Evolutionary conservation across 2,329 filamentous ascomycete species (phyloP), one percentile per base, ranked within the genome.

Genomic region (Monilinia polystroma): DNA sequence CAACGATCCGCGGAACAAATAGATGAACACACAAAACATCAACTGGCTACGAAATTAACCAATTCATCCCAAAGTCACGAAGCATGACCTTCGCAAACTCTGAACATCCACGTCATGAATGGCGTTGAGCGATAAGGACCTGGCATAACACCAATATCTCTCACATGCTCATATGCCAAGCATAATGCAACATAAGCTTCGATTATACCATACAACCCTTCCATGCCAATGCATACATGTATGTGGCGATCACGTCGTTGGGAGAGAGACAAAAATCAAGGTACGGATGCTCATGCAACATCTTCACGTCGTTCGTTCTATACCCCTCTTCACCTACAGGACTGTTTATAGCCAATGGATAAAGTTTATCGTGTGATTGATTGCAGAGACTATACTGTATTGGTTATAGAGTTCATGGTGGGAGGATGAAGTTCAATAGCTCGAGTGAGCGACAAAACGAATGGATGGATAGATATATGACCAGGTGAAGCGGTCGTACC

Each of bases 121-220:
- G 23, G 4, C 16, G 7, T 49, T 26, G 29, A 29, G 23, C 14
- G 23, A 16, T 29, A 58, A 35, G 32, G 32, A 35, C 7, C 32
- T 35, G 32, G 32, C 32, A 35, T 35, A 35, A 8, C 32, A 35
- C 32, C 32, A 35, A 7, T 35, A 35, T 35, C 32, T 35, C 32
- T 35, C 32, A 35, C 32, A 35, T 35, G 32, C 23, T 58, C 41
- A 47, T n/a, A 32, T 29, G 38, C 38, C 38, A 58, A 58, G 38
- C 38, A 58, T 58, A 52, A 52, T 16, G 12, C 49, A 29, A 14
- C 49, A 52, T 57, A 43, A 57, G 55, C 35, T 57, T 57, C 35
- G 55, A 57, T 57, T 20, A 29, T 43, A 43, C 41, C 55, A 43
- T 14, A 43, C 3, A 29, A 43, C 11, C 38, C 7, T n/a, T 14